Evolutionary conservation across 1,284 basidiomycete genomes (phyloP), one percentile per base, ranked within the genome.

Genomic region (Boletus nobilissimus): DNA sequence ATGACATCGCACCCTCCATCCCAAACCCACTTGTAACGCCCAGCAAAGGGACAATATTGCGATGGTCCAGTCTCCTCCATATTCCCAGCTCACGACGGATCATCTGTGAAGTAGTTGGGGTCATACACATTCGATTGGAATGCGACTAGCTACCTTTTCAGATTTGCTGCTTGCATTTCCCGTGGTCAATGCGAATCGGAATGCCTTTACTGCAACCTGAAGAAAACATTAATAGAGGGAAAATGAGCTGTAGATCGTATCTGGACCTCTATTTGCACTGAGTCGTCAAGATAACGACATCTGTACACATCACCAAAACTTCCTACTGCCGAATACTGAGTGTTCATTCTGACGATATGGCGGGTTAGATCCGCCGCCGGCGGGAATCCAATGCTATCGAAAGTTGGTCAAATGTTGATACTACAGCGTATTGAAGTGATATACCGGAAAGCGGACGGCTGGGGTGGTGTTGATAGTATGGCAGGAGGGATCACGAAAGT

Each of bases 31-130:
- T 70, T 40, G 74, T 73, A 48, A 76, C 64, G 3, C 81, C 82
- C 3, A 83, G 36, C 34, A 83, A 80, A 8, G 78, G 82, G 38
- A 82, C 80, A 4, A 82, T 57, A 40, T 82, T 82, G 0, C 8
- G 4, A 39, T 82, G 77, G 2, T 72, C 9, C 1, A 82, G 76
- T 57, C 82, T 75, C 62, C 60, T 81, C 81, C 82, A 82, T 14
- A 82, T 82, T 19, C 80, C 79, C 3, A 83, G 76, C 19, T 46
- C 46, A 46, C 19, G 46, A 46, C 5, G 46, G 46, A 46, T 46
- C 46, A 46, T 46, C 46, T 46, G 46, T 22, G 5, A 46, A 10
- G 46, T 6, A 46, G 46, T 46, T 24, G 19, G 24, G 46, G 46
- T 46, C 46, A 24, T 46, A n/a, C n/a, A 46, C 22, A 46, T 46